Evolutionary conservation across 1,139 yeast genomes (phyloP).

Genomic region (Pichia sp.): DNA sequence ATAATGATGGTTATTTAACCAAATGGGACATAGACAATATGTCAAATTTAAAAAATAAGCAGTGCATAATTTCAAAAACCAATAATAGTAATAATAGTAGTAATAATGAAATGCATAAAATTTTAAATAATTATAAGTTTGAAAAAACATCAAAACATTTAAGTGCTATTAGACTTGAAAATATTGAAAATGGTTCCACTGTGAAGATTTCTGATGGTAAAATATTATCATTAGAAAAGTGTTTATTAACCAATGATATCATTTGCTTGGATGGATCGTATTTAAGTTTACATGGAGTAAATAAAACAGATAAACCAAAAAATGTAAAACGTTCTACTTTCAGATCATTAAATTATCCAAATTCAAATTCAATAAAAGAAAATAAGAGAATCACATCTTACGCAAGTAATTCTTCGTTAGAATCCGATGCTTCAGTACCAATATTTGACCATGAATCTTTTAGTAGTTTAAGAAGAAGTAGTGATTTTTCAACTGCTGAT

Average conservation of each 20-base stretch:
- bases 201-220: slow-evolving; percentile 9
- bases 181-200: neutral
- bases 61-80: neutral
- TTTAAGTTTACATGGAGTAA: slow-evolving; percentile 10
- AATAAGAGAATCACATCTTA: neutral
- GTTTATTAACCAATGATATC: neutral
- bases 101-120: neutral
- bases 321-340: neutral
- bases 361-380: neutral
- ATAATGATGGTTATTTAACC: slow-evolving; percentile 64
- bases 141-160: neutral
- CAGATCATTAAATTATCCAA: neutral
- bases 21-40: slow-evolving; percentile 54
- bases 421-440: neutral
- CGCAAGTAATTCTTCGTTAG: neutral
- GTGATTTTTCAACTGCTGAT: neutral
- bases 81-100: neutral
- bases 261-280: slow-evolving; percentile 12
- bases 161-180: too few relatives aligned
- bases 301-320: neutral
- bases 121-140: neutral
- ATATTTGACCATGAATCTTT: neutral
- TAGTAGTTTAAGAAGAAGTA: neutral
- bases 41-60: neutral
- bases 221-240: slow-evolving; percentile 9